phyloP scores from a whole-genome alignment of 192 early-diverging fungal genomes.

The Backusella luteola region DNA sequence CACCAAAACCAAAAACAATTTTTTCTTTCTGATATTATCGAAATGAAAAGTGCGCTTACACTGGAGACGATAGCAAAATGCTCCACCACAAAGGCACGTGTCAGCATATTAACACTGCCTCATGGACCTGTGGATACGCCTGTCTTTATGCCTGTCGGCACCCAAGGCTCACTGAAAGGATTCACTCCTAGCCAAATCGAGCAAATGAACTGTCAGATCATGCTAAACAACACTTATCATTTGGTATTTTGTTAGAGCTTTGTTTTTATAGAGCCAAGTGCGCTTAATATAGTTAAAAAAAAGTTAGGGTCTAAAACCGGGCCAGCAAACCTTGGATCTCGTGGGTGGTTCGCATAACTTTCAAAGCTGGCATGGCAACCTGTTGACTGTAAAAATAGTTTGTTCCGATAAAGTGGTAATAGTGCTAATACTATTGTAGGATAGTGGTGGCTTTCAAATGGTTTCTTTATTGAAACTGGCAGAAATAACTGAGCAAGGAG shows the following conservation, averaged over 20 bases:
- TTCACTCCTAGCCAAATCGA: constrained; percentile 75
- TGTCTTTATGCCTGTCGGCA: constrained; percentile 90
- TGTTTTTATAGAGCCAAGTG: neutral
- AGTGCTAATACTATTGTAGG: constrained; percentile 24
- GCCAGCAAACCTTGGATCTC: constrained; percentile 69
- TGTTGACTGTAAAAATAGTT: constrained; percentile 57
- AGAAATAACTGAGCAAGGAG: constrained; percentile 81
- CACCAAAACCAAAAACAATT: neutral
- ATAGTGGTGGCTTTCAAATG: constrained; percentile 89
- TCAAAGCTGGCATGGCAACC: constrained; percentile 77
- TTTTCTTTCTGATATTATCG: neutral
- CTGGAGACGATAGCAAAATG: constrained; percentile 73
- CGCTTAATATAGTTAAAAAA: neutral
- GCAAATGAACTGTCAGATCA: constrained; percentile 76
- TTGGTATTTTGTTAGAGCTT: constrained; percentile 42
- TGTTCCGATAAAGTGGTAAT: neutral
- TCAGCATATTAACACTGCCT: constrained; percentile 68
- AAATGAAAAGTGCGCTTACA: constrained; percentile 67
- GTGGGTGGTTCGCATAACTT: constrained; percentile 78
- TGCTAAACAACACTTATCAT: constrained; percentile 88
- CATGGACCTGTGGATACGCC: constrained; percentile 82
- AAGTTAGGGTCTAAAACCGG: constrained; percentile 43
- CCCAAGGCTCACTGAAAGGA: constrained; percentile 83
- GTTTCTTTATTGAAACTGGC: constrained; percentile 85
- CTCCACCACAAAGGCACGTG: constrained; percentile 78